Conservation (phyloP, 306 rosid species). For the Gillenia trifoliata region DNA sequence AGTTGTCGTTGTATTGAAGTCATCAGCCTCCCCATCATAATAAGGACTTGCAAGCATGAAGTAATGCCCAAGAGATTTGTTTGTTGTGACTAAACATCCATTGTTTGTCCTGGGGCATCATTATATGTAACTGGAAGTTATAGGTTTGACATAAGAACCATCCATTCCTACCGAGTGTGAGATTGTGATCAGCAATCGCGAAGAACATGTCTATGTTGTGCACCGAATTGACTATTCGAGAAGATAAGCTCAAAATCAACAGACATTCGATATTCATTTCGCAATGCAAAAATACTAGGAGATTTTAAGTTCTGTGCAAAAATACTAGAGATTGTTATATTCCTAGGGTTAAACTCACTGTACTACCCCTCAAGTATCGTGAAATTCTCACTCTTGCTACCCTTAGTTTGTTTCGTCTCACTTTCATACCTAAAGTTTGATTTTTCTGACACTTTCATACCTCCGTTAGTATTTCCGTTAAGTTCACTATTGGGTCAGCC, state of each 20-base stretch:
- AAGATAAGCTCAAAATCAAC: conserved; percentile 36
- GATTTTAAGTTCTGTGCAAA: too few relatives aligned
- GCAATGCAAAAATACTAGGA: too few relatives aligned
- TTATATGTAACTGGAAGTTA: conserved; percentile 24
- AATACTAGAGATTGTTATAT: too few relatives aligned
- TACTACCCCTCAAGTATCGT: too few relatives aligned
- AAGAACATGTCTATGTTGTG: conserved; percentile 34
- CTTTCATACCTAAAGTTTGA: too few relatives aligned
- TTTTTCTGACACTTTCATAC: too few relatives aligned
- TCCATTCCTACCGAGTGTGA: conserved; percentile 44
- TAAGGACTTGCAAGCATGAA: conserved; percentile 42
- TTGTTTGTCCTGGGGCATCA: conserved; percentile 50
- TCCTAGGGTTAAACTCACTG: too few relatives aligned
- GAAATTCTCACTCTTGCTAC: too few relatives aligned
- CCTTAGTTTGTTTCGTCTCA: too few relatives aligned
- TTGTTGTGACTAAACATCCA: conserved; percentile 37
- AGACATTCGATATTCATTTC: conserved; percentile 23
- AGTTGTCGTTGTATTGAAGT: conserved; percentile 34
- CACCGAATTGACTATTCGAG: conserved; percentile 40
- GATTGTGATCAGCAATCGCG: conserved; percentile 39
- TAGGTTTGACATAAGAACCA: conserved; percentile 33
- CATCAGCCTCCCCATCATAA: conserved; percentile 1
- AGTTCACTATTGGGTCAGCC: too few relatives aligned
- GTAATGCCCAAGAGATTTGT: conserved; percentile 31
- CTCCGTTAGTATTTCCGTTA: too few relatives aligned